Conservation (phyloP, 192 early-diverging fungal genomes). For the Coemansia aciculifera region DNA sequence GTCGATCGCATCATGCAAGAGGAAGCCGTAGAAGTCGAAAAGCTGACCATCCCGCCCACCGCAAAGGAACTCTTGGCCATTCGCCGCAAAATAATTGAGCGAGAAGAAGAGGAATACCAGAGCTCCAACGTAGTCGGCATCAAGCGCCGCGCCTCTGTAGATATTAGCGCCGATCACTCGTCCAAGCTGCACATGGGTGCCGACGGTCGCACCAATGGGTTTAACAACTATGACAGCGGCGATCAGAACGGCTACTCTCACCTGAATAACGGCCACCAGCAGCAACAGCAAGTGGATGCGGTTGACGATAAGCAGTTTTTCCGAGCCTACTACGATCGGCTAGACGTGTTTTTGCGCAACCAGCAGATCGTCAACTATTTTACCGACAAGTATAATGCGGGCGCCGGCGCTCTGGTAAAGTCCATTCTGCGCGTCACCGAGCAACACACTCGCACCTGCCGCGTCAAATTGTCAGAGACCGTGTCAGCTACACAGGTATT, state of each 20-base stretch:
- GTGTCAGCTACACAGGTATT: constrained; percentile 57
- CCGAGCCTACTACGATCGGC: constrained; percentile 65
- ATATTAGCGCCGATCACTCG: constrained; percentile 10
- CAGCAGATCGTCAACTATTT: constrained; percentile 64
- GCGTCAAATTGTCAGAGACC: constrained; percentile 53
- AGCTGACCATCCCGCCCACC: constrained; percentile 59
- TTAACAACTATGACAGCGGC: background rate
- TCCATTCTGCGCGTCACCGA: constrained; percentile 62
- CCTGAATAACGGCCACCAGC: background rate
- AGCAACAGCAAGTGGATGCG: constrained; percentile 12
- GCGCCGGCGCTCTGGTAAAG: constrained; percentile 62
- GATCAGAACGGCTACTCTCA: background rate
- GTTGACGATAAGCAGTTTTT: constrained; percentile 64
- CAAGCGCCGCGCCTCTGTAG: constrained; percentile 32
- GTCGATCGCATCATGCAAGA: constrained; percentile 63
- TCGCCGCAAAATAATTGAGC: constrained; percentile 49
- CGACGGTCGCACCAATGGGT: constrained; percentile 9
- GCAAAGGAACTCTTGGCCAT: constrained; percentile 63
- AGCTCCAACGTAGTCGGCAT: constrained; percentile 56
- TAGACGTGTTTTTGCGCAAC: constrained; percentile 68
- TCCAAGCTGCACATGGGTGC: constrained; percentile 17
- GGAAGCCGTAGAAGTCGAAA: constrained; percentile 60
- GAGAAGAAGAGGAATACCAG: constrained; percentile 55
- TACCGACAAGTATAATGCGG: constrained; percentile 61
- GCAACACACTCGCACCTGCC: constrained; percentile 57